Evolutionary conservation across 2,329 filamentous ascomycete genomes (phyloP).

Genomic region (Sclerotinia trifoliorum): DNA sequence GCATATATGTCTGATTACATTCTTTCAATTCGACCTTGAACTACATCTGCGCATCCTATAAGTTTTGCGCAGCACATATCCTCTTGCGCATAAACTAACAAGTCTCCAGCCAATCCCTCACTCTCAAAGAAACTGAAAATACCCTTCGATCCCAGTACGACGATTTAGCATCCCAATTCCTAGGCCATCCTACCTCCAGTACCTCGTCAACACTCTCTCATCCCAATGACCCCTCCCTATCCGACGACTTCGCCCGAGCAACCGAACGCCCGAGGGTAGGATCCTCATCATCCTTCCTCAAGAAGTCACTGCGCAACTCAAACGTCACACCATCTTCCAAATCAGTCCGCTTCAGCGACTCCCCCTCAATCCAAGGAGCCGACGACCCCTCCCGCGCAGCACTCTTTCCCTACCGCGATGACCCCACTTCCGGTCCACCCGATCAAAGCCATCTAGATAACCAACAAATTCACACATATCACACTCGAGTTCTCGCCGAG

Average conservation of each 20-base stretch:
- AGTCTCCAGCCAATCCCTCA: conserved; percentile 42
- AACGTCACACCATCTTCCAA: conserved; percentile 51
- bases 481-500: conserved; percentile 75
- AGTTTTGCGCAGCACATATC: background rate
- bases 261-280: conserved; percentile 41
- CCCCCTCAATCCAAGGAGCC: conserved; percentile 44
- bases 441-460: conserved; percentile 61
- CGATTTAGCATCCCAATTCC: conserved; percentile 78
- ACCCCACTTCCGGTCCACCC: conserved; percentile 48
- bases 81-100: conserved; percentile 10
- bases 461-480: conserved; percentile 82
- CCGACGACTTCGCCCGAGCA: conserved; percentile 64
- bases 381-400: conserved; percentile 53
- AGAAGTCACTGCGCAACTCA: conserved; percentile 40
- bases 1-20: background rate
- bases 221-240: conserved; percentile 63
- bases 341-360: conserved; percentile 83
- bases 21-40: background rate
- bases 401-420: conserved; percentile 70
- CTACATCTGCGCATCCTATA: conserved; percentile 2
- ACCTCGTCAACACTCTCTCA: conserved; percentile 53
- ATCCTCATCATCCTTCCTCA: conserved; percentile 45
- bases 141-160: conserved; percentile 71
- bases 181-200: conserved; percentile 56
- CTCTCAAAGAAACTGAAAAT: conserved; percentile 63